Percentiles rank a stretch among this genome's conserved stretches.
Evolutionary conservation across 2,329 filamentous ascomycete species (phyloP).

Genomic region (Coniochaeta sp.): DNA sequence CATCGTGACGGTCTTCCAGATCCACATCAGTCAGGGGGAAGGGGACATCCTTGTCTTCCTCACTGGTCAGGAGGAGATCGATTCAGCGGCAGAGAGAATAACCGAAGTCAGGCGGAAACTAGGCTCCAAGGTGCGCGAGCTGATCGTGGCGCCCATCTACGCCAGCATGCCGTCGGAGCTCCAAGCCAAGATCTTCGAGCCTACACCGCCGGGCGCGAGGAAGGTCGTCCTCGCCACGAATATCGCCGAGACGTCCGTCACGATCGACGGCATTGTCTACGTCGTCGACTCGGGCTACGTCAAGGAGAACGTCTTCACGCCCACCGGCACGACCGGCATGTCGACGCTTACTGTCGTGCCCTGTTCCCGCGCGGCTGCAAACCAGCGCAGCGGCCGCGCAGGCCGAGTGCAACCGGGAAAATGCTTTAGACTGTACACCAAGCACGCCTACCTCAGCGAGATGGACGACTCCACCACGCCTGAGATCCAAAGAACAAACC

Average conservation of each 20-base stretch:
- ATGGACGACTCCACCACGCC: conserved; percentile 87
- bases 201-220: conserved; percentile 73
- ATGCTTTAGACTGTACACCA: conserved; percentile 89
- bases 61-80: conserved; percentile 94
- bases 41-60: conserved; percentile 94
- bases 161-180: conserved; percentile 85
- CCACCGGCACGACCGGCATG: conserved; percentile 69
- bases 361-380: conserved; percentile 84
- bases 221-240: conserved; percentile 95
- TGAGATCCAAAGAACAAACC: conserved; percentile 85
- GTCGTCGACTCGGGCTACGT: conserved; percentile 94
- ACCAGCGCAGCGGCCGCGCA: conserved; percentile 86
- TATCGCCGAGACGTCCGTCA: conserved; percentile 92
- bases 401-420: conserved; percentile 89
- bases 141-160: conserved; percentile 91
- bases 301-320: conserved; percentile 92
- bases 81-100: conserved; percentile 75
- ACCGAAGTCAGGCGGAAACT: conserved; percentile 82
- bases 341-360: conserved; percentile 85
- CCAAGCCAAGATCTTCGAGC: conserved; percentile 91
- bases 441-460: conserved; percentile 90
- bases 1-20: conserved; percentile 90
- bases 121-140: conserved; percentile 73
- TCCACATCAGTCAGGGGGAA: conserved; percentile 75
- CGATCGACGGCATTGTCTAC: conserved; percentile 92